Percentiles rank a stretch among this genome's conserved stretches.
Evolutionary conservation across 768 basidiomycete species (phyloP).

Genomic region (Tylopilus vinaceipallidus): DNA sequence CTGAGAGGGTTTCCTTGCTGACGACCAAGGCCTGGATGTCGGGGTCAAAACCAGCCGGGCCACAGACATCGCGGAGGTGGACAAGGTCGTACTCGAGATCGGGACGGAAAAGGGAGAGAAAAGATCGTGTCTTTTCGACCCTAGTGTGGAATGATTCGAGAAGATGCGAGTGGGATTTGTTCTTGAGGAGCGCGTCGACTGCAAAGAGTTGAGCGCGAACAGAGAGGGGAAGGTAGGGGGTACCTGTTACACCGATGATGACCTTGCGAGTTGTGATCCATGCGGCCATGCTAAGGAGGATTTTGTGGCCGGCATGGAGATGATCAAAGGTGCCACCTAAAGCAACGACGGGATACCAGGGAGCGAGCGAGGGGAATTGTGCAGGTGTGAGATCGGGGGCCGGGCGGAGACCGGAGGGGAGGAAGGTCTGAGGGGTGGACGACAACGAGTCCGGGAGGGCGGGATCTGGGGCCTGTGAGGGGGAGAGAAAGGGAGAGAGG

Average conservation of each 20-base stretch:
- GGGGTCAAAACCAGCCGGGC: conserved; percentile 85
- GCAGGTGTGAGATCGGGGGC: too few species aligned
- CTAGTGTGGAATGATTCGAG: conserved; percentile 63
- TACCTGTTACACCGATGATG: conserved; percentile 88
- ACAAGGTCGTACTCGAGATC: conserved; percentile 64
- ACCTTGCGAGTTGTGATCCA: conserved; percentile 78
- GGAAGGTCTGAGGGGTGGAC: conserved; percentile 32
- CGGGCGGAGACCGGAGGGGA: conserved; percentile 9
- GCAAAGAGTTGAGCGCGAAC: conserved; percentile 13
- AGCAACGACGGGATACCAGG: conserved; percentile 64
- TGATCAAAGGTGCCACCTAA: conserved; percentile 98
- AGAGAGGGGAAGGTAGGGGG: conserved; percentile 17
- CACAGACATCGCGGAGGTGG: conserved; percentile 81
- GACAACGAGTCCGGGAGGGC: conserved; percentile 44
- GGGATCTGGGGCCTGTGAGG: conserved; percentile 18
- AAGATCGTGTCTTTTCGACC: conserved; percentile 55
- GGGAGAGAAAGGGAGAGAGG: conserved; percentile 1
- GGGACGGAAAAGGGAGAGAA: conserved; percentile 70
- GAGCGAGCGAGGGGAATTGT: conserved; percentile 1
- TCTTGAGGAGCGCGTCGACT: conserved; percentile 71
- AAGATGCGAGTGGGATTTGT: conserved; percentile 67
- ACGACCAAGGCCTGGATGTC: conserved; percentile 92
- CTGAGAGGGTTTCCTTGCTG: conserved; percentile 81
- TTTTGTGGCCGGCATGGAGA: conserved; percentile 95
- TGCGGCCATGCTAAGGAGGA: conserved; percentile 88